Evolutionary conservation across 1,139 yeast species (phyloP), one percentile per base, ranked within the genome.

Genomic region (Suhomyces yuchorum): DNA sequence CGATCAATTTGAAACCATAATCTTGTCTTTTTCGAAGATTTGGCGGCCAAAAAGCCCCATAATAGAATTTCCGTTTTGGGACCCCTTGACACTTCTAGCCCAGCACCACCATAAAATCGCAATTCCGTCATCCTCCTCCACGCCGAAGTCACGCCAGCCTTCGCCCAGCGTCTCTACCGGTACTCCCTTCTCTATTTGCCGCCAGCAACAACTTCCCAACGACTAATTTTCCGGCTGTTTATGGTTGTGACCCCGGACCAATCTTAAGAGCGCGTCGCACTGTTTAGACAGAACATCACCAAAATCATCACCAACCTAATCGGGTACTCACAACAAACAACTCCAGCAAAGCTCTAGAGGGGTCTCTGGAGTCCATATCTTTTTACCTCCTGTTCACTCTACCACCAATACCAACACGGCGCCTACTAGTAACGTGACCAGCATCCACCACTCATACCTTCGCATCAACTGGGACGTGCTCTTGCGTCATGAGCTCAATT

Each of bases 261-360:
- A 7, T 37, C 22, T 42, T 36, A 28, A 41, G 33, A 43, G 37
- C 46, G 46, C 42, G 46, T 43, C 46, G 46, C 46, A 43, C 42
- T 43, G 42, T 43, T 43, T 43, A 38, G n/a, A 14, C 6, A 19
- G 30, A 28, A 17, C 34, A 30, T 24, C 19, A 14, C 26, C 33
- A 15, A 22, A 8, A 34, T 19, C 37, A 37, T 18, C 26, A 17
- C 20, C 19, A 23, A 18, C 33, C 26, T 28, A 15, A 37, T 17
- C 22, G 26, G 33, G n/a, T 20, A n/a, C 18, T 14, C 15, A 30
- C 17, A 30, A 30, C 34, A 30, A 26, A 30, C 18, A 30, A 7
- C 37, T 18, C 32, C 40, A 37, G n/a, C 40, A 37, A 35, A 19
- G 7, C 37, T 9, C 37, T 18, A 20, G 5, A 8, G 8, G 2